These are phyloP conservation scores for Didymella segeticola DNA, from an alignment of 2,329 filamentous ascomycete genomes.

Conservation along the genomic window DNA sequence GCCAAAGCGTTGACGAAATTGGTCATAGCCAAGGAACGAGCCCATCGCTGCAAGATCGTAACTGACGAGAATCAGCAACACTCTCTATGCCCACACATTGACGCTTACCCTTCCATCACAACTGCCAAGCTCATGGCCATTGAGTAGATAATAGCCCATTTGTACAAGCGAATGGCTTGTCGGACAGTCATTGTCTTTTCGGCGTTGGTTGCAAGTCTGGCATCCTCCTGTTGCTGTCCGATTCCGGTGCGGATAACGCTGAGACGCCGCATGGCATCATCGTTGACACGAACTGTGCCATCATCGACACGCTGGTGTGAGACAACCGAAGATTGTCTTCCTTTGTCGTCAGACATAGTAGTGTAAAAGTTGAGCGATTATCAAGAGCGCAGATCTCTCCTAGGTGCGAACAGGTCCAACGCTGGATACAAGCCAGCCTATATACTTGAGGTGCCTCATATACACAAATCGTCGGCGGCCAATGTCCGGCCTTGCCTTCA, in stretches of 20 bases:
- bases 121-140: slow-evolving; percentile 83
- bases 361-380: not conserved
- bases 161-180: slow-evolving; percentile 60
- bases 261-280: slow-evolving; percentile 17
- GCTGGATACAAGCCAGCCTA: not conserved
- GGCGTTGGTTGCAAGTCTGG: slow-evolving; percentile 12
- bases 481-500: not conserved
- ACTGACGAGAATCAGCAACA: not conserved
- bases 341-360: slow-evolving; percentile 11
- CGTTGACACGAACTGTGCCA: slow-evolving; percentile 12
- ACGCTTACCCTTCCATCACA: slow-evolving; percentile 79
- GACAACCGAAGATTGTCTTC: slow-evolving; percentile 11
- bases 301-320: slow-evolving; percentile 8
- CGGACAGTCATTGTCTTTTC: slow-evolving; percentile 20
- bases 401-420: not conserved
- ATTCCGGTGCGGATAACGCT: slow-evolving; percentile 12
- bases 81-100: not conserved
- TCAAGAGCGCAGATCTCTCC: not conserved
- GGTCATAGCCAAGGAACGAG: slow-evolving; percentile 68
- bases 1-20: slow-evolving; percentile 51
- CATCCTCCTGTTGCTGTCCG: slow-evolving; percentile 16
- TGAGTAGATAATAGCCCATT: slow-evolving; percentile 81
- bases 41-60: slow-evolving; percentile 75
- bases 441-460: not conserved
- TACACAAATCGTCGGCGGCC: not conserved